Conservation (phyloP, 2,329 filamentous ascomycete species). For the Ceratocystis eucalypticola region DNA sequence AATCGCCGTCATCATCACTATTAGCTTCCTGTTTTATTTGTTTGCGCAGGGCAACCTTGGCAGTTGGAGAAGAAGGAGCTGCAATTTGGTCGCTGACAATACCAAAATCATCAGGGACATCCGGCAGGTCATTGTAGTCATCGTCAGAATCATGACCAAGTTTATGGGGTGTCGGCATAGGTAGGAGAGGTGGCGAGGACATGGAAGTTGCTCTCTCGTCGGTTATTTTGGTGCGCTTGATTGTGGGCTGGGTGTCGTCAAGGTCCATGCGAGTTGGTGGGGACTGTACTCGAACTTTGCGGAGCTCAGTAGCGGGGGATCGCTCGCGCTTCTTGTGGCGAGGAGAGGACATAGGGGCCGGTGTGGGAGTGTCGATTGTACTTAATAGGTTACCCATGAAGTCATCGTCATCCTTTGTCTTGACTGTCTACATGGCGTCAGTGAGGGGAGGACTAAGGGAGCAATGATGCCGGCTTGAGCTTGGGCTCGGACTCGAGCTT, state of each 20-base stretch:
- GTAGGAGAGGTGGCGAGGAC: conserved; percentile 30
- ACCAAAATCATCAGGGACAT: conserved; percentile 49
- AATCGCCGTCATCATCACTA: conserved; percentile 65
- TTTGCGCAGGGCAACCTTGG: conserved; percentile 64
- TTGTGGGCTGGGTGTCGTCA: conserved; percentile 35
- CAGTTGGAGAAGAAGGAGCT: conserved; percentile 73
- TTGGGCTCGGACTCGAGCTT: conserved; percentile 20
- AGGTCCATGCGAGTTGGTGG: conserved; percentile 40
- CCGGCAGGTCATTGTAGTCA: conserved; percentile 42
- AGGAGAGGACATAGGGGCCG: conserved; percentile 34
- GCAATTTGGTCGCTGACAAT: conserved; percentile 60
- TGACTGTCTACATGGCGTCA: conserved; percentile 42
- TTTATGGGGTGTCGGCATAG: conserved; percentile 27
- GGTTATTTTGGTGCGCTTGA: conserved; percentile 45
- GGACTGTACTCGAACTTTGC: conserved; percentile 68
- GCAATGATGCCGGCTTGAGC: background rate
- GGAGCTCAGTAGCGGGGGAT: conserved; percentile 51
- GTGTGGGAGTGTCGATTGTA: conserved; percentile 69
- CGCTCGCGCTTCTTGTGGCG: conserved; percentile 50
- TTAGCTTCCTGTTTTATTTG: conserved; percentile 39
- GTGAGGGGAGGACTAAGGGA: conserved; percentile 10
- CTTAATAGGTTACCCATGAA: conserved; percentile 76
- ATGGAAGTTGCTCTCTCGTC: conserved; percentile 32
- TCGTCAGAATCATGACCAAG: conserved; percentile 37
- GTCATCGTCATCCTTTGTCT: conserved; percentile 75